Base-by-base conservation (phyloP, 495 filamentous ascomycete genomes). In the Oidiodendron maius region DNA sequence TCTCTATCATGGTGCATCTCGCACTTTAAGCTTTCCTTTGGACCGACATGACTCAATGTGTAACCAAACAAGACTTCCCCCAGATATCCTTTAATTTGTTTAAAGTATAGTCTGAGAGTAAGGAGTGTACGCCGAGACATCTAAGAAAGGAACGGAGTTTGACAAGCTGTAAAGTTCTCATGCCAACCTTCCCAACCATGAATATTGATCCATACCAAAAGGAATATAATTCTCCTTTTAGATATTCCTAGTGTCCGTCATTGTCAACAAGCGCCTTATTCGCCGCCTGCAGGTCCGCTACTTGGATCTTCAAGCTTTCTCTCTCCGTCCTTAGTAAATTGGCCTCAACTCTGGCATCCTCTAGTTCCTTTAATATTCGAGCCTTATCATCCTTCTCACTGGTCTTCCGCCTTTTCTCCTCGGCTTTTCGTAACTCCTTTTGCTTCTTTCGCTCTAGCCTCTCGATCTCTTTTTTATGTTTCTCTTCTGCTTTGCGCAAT, bases 151-250 rank as follows among this genome's bases (percentile, higher is more conserved):
- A n/a, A n/a, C n/a, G n/a, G n/a, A n/a, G n/a, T n/a, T n/a, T n/a
- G n/a, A n/a, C n/a, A n/a, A n/a, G n/a, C n/a, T n/a, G n/a, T n/a
- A n/a, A n/a, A n/a, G n/a, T n/a, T n/a, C n/a, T n/a, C n/a, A 8
- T 32, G 8, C 28, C 28, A n/a, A 32, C 28, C 28, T n/a, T 8
- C 28, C 8, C 8, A 32, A 32, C 28, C 28, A 32, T 32, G 8
- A 8, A 32, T 32, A n/a, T 32, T 32, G n/a, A 32, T 32, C 8
- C 28, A 32, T 32, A n/a, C 28, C 28, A 32, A 32, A 32, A 37
- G 39, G 39, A 4, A 84, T 88, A 55, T 85, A 90, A 61, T 80
- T 78, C 23, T n/a, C n/a, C n/a, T n/a, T n/a, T n/a, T n/a, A n/a
- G n/a, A n/a, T n/a, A n/a, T n/a, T n/a, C n/a, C n/a, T n/a, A n/a